Base-by-base conservation (phyloP, 1,139 yeast species). In the Taphrina communis region DNA sequence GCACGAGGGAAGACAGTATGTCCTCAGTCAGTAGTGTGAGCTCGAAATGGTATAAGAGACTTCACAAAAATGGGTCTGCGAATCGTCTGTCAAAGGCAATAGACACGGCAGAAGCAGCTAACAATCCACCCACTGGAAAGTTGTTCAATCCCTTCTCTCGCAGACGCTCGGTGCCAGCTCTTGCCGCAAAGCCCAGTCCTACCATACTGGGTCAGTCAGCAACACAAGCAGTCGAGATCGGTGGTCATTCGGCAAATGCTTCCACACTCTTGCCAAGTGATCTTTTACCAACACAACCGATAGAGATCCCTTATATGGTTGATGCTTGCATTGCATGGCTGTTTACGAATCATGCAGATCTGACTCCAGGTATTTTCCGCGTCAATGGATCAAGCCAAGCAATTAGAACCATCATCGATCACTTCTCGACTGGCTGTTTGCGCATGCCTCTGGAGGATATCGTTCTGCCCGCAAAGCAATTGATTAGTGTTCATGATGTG, bases 351-450 rank as follows among this genome's bases (percentile, higher is more conserved):
- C 53, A 55, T 38, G 67, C 67, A 2, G 5, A 53, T 19, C n/a
- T 38, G 21, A 62, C 55, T 19, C 70, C 70, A 1, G 70, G 70
- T 8, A 56, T 68, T n/a, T 68, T 68, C 25, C 62, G 70, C 41
- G 57, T 68, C 44, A 68, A 61, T 55, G 70, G 70, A 7, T 68
- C 70, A 14, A 58, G 48, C 41, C 63, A 57, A 17, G 63, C 63
- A 14, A 51, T 61, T 31, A 53, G 52, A 38, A 42, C 62, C 25
- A 52, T 68, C 44, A 56, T 61, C 21, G 68, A 61, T 11, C 63
- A 68, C 52, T 67, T 67, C 38, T 56, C 68, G 9, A 17, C 51
- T 7, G 67, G 61, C 21, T 44, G 55, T 11, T 12, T 48, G 8
- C 31, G 67, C 25, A 55, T 53, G 59, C 67, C 61, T 17, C 48